Percentiles rank a stretch among this genome's conserved stretches.
These are phyloP conservation scores for Talaromyces proteolyticus DNA, from an alignment of 495 filamentous ascomycete species.

Conservation along the genomic window DNA sequence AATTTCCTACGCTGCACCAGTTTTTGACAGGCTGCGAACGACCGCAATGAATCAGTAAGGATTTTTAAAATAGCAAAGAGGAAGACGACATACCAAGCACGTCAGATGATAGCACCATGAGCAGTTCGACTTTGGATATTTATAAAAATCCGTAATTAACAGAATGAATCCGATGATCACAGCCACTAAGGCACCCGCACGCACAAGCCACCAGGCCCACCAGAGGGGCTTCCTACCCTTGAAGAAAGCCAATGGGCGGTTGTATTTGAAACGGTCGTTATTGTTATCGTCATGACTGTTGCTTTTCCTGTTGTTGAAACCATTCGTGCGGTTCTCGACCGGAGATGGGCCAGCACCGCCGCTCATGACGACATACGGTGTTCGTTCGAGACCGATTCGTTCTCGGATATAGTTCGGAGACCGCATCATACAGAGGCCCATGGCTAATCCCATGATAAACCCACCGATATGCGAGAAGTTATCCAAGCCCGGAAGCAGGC, in stretches of 20 bases:
- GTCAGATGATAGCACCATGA: constrained; percentile 91
- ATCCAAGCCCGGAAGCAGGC: constrained; percentile 86
- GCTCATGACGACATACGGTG: constrained; percentile 61
- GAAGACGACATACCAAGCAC: constrained; percentile 77
- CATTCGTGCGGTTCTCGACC: constrained; percentile 18
- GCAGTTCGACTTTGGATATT: constrained; percentile 62
- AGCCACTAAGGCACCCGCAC: constrained; percentile 71
- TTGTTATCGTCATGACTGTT: constrained; percentile 22
- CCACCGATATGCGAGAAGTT: constrained; percentile 98
- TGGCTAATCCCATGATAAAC: constrained; percentile 84
- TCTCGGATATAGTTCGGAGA: constrained; percentile 76
- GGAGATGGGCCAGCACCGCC: constrained; percentile 22
- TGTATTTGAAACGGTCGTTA: constrained; percentile 34
- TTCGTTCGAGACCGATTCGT: constrained; percentile 60
- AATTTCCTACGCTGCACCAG: constrained; percentile 69
- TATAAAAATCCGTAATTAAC: constrained; percentile 86
- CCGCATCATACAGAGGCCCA: constrained; percentile 80
- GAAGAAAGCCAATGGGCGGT: constrained; percentile 74
- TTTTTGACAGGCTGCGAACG: constrained; percentile 57
- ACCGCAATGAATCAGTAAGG: constrained; percentile 17
- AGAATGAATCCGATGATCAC: constrained; percentile 79
- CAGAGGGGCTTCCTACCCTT: constrained; percentile 85
- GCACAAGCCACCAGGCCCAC: constrained; percentile 96
- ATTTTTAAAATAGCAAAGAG: constrained; percentile 1
- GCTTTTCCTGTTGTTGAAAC: constrained; percentile 11